Evolutionary conservation across 208 protist species (phyloP).

Genomic region (Trypanosoma grayi): DNA sequence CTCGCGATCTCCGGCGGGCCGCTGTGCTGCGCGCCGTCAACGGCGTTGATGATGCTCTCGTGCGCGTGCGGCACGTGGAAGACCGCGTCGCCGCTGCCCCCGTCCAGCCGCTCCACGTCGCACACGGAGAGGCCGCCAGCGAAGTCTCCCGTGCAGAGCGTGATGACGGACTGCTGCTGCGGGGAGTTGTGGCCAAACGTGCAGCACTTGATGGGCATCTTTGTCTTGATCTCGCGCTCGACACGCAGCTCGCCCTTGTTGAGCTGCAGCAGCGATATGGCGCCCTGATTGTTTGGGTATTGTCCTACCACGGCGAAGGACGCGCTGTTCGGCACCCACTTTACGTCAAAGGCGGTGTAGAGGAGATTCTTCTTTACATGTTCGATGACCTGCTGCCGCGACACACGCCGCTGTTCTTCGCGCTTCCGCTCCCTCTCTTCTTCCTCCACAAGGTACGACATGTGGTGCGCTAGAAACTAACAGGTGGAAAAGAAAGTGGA

Average conservation of each 20-base stretch:
- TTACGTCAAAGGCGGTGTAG: conserved; percentile 89
- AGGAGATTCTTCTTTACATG: conserved; percentile 89
- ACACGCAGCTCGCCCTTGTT: conserved; percentile 71
- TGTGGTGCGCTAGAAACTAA: conserved; percentile 15
- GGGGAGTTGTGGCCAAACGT: conserved; percentile 82
- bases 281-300: conserved; percentile 87
- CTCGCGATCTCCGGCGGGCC: conserved; percentile 90
- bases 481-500: too few relatives aligned
- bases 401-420: conserved; percentile 34
- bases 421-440: conserved; percentile 30
- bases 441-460: conserved; percentile 27
- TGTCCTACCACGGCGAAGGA: conserved; percentile 78
- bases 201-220: conserved; percentile 86
- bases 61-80: conserved; percentile 84
- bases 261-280: conserved; percentile 75
- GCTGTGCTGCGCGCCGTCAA: conserved; percentile 87
- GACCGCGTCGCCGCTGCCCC: conserved; percentile 26
- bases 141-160: conserved; percentile 86
- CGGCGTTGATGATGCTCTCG: conserved; percentile 91
- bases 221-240: conserved; percentile 48
- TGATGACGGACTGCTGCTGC: conserved; percentile 20
- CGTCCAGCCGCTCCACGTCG: conserved; percentile 64
- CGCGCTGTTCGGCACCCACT: conserved; percentile 88
- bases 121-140: conserved; percentile 80
- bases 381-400: conserved; percentile 92